These are phyloP conservation scores for Epichloe sibirici DNA, from an alignment of 2,329 filamentous ascomycete genomes.

Conservation along the genomic window DNA sequence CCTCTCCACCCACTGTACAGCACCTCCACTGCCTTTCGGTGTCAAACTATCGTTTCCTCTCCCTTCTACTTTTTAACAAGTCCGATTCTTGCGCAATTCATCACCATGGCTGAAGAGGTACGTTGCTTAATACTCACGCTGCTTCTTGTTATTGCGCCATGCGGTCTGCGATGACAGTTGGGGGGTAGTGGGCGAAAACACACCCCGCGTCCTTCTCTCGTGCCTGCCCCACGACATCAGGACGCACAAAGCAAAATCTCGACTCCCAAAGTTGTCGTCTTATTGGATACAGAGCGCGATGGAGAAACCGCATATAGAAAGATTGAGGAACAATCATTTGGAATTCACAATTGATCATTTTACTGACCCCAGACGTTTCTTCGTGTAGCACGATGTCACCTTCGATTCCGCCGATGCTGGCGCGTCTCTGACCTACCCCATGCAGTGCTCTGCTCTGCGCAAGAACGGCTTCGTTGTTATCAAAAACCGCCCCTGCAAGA, in stretches of 20 bases:
- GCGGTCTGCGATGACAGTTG: constrained; percentile 14
- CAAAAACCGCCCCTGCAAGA: constrained; percentile 99
- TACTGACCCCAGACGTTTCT: constrained; percentile 8
- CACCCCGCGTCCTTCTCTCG: constrained; percentile 35
- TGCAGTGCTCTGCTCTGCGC: constrained; percentile 99
- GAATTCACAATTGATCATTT: background rate
- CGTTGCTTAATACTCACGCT: constrained; percentile 17
- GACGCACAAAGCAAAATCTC: constrained; percentile 8
- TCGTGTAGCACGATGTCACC: constrained; percentile 48
- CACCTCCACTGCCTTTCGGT: constrained; percentile 10
- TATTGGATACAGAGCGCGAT: background rate
- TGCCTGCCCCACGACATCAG: constrained; percentile 21
- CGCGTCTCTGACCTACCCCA: constrained; percentile 85
- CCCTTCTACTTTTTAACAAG: constrained; percentile 16
- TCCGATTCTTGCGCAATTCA: constrained; percentile 27
- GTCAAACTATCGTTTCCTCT: constrained; percentile 14
- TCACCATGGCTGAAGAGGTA: constrained; percentile 50
- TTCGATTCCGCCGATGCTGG: constrained; percentile 96
- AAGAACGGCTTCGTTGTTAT: constrained; percentile 99
- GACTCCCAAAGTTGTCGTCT: background rate
- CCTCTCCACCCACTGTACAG: constrained; percentile 11
- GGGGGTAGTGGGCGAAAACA: constrained; percentile 23
- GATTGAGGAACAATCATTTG: background rate
- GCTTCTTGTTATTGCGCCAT: constrained; percentile 11
- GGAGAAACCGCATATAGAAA: background rate